These are phyloP conservation scores for Pleurotus cornucopiae DNA, from an alignment of 768 basidiomycete genomes.

Conservation along the genomic window DNA sequence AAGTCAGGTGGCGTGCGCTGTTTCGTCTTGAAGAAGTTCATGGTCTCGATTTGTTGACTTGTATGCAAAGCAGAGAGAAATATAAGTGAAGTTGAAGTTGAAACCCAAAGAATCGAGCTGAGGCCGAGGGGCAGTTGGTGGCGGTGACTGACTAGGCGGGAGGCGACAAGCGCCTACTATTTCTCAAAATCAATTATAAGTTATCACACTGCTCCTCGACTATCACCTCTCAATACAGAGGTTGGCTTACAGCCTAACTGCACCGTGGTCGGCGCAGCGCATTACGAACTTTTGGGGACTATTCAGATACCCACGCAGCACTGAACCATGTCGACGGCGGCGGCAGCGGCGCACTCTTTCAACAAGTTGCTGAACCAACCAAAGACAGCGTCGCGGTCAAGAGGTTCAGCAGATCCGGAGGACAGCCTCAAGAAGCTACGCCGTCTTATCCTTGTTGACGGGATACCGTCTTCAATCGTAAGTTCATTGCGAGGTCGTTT, in stretches of 20 bases:
- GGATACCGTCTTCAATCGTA: slow-evolving; percentile 77
- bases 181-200: too few species aligned
- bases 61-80: neutral
- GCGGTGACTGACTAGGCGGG: slow-evolving; percentile 2
- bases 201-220: too few species aligned
- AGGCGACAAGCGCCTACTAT: neutral
- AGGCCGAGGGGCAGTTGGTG: neutral
- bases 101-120: slow-evolving; percentile 6
- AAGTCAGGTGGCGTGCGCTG: slow-evolving; percentile 84
- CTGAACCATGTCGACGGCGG: slow-evolving; percentile 15
- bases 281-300: too few species aligned
- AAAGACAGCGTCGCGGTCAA: slow-evolving; percentile 59
- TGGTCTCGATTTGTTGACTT: slow-evolving; percentile 20
- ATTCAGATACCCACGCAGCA: neutral
- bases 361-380: slow-evolving; percentile 76
- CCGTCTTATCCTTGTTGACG: slow-evolving; percentile 85
- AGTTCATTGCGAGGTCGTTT: slow-evolving; percentile 21
- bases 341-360: slow-evolving; percentile 64
- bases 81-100: neutral
- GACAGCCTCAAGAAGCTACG: slow-evolving; percentile 85
- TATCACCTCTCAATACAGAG: too few species aligned
- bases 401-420: slow-evolving; percentile 56
- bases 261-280: too few species aligned
- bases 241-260: too few species aligned
- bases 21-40: slow-evolving; percentile 98